These are phyloP conservation scores for Globisporangium paroecandrum DNA, from an alignment of 352 stramenopile species.

Conservation along the genomic window DNA sequence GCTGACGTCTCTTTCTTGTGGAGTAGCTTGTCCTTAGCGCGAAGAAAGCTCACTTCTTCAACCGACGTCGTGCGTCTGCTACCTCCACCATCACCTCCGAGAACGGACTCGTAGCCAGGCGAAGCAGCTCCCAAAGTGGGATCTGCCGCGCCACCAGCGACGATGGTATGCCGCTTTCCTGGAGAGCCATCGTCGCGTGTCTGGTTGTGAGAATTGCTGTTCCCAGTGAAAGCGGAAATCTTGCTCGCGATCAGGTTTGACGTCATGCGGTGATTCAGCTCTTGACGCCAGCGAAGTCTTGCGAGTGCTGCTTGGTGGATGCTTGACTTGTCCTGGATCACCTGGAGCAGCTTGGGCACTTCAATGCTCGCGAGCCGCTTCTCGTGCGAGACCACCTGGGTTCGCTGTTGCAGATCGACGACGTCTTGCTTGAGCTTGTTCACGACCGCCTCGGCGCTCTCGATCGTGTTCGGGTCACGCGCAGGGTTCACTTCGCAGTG, in stretches of 20 bases:
- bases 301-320: conserved; percentile 66
- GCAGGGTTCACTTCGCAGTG: conserved; percentile 77
- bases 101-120: neutral
- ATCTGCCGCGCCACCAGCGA: neutral
- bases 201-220: neutral
- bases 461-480: conserved; percentile 76
- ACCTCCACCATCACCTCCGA: neutral
- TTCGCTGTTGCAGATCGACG: conserved; percentile 63
- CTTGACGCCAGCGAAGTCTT: conserved; percentile 61
- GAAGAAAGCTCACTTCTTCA: conserved; percentile 47
- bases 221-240: conserved; percentile 4
- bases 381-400: conserved; percentile 70
- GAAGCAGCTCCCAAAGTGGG: neutral
- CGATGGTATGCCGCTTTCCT: neutral
- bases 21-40: conserved; percentile 69
- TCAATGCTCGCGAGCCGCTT: conserved; percentile 54
- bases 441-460: conserved; percentile 56
- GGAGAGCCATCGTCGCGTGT: conserved; percentile 1
- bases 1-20: conserved; percentile 70
- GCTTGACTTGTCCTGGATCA: conserved; percentile 60
- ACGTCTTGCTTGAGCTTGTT: conserved; percentile 65
- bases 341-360: conserved; percentile 58
- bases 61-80: conserved; percentile 4
- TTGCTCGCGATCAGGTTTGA: conserved; percentile 13
- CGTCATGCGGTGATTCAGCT: conserved; percentile 52